phyloP scores from a whole-genome alignment of 176 grass and related monocot genomes.

The Luzula sylvatica region DNA sequence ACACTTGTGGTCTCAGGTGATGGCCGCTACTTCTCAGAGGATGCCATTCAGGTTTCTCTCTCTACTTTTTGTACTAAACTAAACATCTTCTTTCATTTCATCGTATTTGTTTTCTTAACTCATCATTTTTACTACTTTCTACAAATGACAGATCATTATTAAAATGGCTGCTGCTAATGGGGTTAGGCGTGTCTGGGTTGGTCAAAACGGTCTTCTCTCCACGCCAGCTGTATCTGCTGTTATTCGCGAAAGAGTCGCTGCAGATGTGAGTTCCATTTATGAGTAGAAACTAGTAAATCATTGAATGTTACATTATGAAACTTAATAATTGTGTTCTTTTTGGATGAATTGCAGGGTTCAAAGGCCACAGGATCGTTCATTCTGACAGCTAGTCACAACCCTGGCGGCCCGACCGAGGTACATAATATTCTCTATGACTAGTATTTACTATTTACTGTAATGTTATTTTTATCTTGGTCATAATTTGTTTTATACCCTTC shows the following conservation, averaged over 20 bases:
- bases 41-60: conserved; percentile 79
- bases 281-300: not conserved
- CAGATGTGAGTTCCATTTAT: conserved; percentile 60
- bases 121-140: not conserved
- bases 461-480: not conserved
- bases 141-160: conserved; percentile 54
- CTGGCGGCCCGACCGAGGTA: conserved; percentile 87
- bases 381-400: conserved; percentile 92
- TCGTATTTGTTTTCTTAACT: not conserved
- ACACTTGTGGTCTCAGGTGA: conserved; percentile 98
- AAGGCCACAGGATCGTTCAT: conserved; percentile 93
- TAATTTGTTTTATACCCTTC: too few relatives aligned
- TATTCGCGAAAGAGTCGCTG: conserved; percentile 84
- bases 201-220: conserved; percentile 71
- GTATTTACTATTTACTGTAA: not conserved
- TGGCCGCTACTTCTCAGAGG: conserved; percentile 98
- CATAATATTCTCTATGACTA: not conserved
- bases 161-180: conserved; percentile 98
- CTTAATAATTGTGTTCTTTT: not conserved
- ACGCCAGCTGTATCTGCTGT: conserved; percentile 94
- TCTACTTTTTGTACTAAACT: not conserved
- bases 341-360: conserved; percentile 52
- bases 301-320: too few relatives aligned
- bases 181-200: conserved; percentile 91
- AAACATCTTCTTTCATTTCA: not conserved